Percentiles rank a stretch among this genome's conserved stretches.
Conservation (phyloP, 208 protist species). For the Trypanosoma conorhini region DNA sequence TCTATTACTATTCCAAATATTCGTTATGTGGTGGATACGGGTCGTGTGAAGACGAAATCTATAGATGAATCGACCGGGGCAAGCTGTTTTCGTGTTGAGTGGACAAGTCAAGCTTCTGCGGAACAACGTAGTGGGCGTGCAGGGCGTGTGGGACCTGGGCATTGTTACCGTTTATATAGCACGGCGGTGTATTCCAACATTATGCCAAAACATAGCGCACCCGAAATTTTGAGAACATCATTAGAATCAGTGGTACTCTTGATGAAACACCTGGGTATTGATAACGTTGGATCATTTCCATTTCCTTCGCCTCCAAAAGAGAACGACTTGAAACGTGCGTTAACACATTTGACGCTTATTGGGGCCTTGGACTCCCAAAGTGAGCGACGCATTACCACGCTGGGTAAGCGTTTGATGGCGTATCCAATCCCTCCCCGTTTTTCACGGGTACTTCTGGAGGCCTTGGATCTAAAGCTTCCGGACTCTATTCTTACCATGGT, state of each 20-base stretch:
- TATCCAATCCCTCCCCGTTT: conserved; percentile 89
- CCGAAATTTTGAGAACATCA: conserved; percentile 94
- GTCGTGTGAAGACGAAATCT: conserved; percentile 96
- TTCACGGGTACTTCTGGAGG: conserved; percentile 71
- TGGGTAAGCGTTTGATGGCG: conserved; percentile 65
- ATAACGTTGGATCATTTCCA: conserved; percentile 86
- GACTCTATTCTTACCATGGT: conserved; percentile 46
- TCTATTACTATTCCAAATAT: conserved; percentile 99
- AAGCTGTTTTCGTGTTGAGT: conserved; percentile 96
- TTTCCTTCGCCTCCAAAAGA: conserved; percentile 83
- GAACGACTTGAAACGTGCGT: conserved; percentile 62
- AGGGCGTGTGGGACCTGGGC: conserved; percentile 94
- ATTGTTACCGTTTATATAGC: conserved; percentile 98
- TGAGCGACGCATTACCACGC: conserved; percentile 59
- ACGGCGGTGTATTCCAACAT: conserved; percentile 96
- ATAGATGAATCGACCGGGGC: conserved; percentile 97
- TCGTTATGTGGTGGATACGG: conserved; percentile 98
- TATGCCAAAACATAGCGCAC: conserved; percentile 95
- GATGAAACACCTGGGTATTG: conserved; percentile 91
- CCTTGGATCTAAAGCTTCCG: conserved; percentile 33
- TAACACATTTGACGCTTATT: conserved; percentile 76
- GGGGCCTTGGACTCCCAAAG: conserved; percentile 57
- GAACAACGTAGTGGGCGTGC: conserved; percentile 97
- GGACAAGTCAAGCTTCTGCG: conserved; percentile 97
- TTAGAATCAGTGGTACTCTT: conserved; percentile 92